Evolutionary conservation across 2,329 filamentous ascomycete species (phyloP).

Genomic region (Nemania serpens): DNA sequence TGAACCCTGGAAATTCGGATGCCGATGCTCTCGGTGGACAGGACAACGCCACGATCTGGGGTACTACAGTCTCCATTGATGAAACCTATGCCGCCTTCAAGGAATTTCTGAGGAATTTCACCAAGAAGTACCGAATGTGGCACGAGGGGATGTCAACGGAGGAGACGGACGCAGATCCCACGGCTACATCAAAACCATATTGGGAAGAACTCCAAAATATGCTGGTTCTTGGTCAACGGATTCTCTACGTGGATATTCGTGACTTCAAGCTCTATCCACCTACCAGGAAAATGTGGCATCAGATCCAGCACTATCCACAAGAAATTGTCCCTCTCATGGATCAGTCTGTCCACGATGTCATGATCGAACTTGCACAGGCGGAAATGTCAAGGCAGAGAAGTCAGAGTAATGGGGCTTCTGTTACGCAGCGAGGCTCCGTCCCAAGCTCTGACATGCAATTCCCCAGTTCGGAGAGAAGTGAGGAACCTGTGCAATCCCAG

Average conservation of each 20-base stretch:
- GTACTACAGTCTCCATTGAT: slow-evolving; percentile 92
- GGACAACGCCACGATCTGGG: slow-evolving; percentile 88
- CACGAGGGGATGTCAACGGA: slow-evolving; percentile 81
- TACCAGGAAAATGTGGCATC: slow-evolving; percentile 93
- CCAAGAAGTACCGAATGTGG: slow-evolving; percentile 92
- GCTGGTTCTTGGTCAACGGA: slow-evolving; percentile 81
- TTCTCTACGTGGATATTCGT: slow-evolving; percentile 84
- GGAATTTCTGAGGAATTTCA: slow-evolving; percentile 90
- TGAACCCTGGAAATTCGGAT: slow-evolving; percentile 86
- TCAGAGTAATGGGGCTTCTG: slow-evolving; percentile 41
- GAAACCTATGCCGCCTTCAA: slow-evolving; percentile 88
- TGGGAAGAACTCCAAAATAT: slow-evolving; percentile 86
- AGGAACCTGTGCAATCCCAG: slow-evolving; percentile 51
- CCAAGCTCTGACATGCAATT: slow-evolving; percentile 76
- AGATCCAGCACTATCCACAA: slow-evolving; percentile 90
- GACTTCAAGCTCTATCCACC: slow-evolving; percentile 93
- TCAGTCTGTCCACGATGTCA: slow-evolving; percentile 88
- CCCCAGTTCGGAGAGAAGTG: slow-evolving; percentile 76
- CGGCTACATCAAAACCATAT: slow-evolving; percentile 81
- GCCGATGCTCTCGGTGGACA: slow-evolving; percentile 84
- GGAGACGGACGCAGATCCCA: slow-evolving; percentile 70
- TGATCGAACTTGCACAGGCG: slow-evolving; percentile 84
- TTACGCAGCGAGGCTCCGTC: slow-evolving; percentile 60
- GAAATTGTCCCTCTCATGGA: slow-evolving; percentile 98
- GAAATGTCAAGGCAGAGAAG: slow-evolving; percentile 72